Evolutionary conservation across 176 grass and related monocot species (phyloP), one percentile per base, ranked within the genome.

Genomic region (Carex scoparia): DNA sequence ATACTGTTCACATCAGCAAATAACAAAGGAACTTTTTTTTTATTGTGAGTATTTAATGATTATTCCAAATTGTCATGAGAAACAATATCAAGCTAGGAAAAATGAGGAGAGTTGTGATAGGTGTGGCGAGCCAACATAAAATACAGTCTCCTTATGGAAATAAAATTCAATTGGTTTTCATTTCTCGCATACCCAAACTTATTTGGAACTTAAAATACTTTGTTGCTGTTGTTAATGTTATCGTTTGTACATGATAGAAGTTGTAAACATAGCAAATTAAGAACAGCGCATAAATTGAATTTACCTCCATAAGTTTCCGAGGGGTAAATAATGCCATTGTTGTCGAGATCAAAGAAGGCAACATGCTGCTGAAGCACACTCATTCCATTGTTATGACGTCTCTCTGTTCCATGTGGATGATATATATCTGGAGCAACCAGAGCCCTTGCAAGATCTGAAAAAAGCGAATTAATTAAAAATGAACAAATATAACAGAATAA

Each of bases 361-460:
- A 93, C 95, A 70, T 98, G 95, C 81, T 93, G 95, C 91, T 98
- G 95, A 73, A 98, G 55, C 35, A 94, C 92, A 68, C 93, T 98
- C 84, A 93, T 81, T 32, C 87, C 86, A 63, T 98, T 58, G 79
- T 98, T 91, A 33, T 63, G 46, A 76, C 87, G 91, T 1, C 84
- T 89, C 53, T 87, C 68, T 2, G 88, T 94, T 23, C 95, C 95
- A 32, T 94, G 88, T 0, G 95, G 95, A 88, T 98, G 95, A 80
- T 94, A 90, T 55, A 93, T 90, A 85, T 98, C 95, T 32, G 95
- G 92, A 0, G 91, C 91, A 84, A 86, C 89, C 79, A 94, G 56
- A 18, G 73, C 95, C 32, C 95, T 87, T 54, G 95, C 86, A 81
- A 98, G 12, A 78, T 98, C 95, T 97, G 48, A 51, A 76, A 61